Base-by-base conservation (phyloP, 2,329 filamentous ascomycete species). In the Dactylellina drechsleri region DNA sequence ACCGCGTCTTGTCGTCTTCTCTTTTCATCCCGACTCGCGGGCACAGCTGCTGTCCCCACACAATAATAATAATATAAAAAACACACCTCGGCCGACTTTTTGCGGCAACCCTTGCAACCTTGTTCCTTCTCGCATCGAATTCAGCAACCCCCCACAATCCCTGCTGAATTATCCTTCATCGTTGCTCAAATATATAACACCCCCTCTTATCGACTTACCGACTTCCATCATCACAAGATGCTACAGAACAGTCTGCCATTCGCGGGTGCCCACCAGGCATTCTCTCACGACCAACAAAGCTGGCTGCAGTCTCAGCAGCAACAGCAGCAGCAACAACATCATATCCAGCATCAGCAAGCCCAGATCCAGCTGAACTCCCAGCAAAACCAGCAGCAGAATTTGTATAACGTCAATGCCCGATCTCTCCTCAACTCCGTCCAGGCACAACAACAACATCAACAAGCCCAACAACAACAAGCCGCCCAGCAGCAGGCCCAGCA, bases 241-340 rank as follows among this genome's bases (percentile, higher is more conserved):
- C 60, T 77, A 70, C 75, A 74, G 57, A 67, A 65, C 36, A 56
- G 59, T 31, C 68, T 74, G 18, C 75, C 65, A n/a, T 77, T 71
- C 26, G 28, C 71, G 3, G 57, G 64, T 50, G 60, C 62, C 18
- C 77, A 78, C 56, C 78, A 79, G 54, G 77, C 76, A 47, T 79
- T 79, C 52, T 73, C 75, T 16, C 78, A 79, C 47, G 77, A 78
- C 50, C 77, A 79, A 58, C 78, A 79, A 31, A 77, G 77, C 61
- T 70, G 72, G 54, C 77, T 78, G 40, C 67, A 77, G 50, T 60
- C 41, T 20, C 77, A 78, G 45, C 77, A 78, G n/a, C 77, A 78
- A 16, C 77, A 78, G 36, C 67, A 77, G 18, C 77, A 78, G 13
- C 77, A 78, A 23, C 77, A 77, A 52, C 77, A 77, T 12, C 75